These are phyloP conservation scores for Phytophthora podocarpi DNA, from an alignment of 352 stramenopile species.

Conservation along the genomic window DNA sequence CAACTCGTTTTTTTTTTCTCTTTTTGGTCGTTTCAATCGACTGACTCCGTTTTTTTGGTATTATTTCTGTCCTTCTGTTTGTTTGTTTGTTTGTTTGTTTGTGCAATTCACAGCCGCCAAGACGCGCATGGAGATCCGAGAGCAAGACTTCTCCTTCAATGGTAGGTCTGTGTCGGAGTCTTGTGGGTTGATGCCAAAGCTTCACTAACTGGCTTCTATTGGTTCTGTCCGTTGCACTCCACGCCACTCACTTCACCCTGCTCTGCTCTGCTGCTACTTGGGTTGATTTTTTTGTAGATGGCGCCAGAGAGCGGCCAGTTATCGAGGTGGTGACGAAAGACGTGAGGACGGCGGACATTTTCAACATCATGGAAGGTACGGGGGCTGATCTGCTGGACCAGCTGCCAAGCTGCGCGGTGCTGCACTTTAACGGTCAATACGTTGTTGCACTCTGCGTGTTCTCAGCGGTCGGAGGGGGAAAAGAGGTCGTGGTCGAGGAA, in stretches of 20 bases:
- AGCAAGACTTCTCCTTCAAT: constrained; percentile 73
- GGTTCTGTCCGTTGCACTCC: neutral
- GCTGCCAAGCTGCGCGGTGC: neutral
- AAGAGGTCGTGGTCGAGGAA: constrained; percentile 7
- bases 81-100: constrained; percentile 3
- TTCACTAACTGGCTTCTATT: constrained; percentile 29
- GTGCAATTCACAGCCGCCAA: constrained; percentile 24
- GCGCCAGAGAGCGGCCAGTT: constrained; percentile 39
- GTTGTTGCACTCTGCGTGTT: constrained; percentile 24
- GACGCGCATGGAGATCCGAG: constrained; percentile 58
- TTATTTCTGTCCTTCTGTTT: constrained; percentile 20
- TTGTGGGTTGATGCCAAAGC: constrained; percentile 22
- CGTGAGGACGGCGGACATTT: constrained; percentile 57
- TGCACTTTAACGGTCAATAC: constrained; percentile 24
- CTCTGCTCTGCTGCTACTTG: neutral
- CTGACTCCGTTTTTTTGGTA: neutral
- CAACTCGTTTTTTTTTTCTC: constrained; percentile 6
- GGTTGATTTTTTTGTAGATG: constrained; percentile 44
- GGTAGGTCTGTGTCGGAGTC: constrained; percentile 42
- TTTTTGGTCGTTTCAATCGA: constrained; percentile 31
- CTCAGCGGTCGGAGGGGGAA: constrained; percentile 22
- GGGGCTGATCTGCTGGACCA: neutral
- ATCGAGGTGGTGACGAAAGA: constrained; percentile 60
- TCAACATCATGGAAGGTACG: constrained; percentile 55
- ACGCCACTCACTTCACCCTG: neutral